A percentile compares a stretch with the other conserved stretches of the same genome.
Evolutionary conservation across 768 basidiomycete genomes (phyloP).

Genomic region (Omphalotus guepiniiformis): DNA sequence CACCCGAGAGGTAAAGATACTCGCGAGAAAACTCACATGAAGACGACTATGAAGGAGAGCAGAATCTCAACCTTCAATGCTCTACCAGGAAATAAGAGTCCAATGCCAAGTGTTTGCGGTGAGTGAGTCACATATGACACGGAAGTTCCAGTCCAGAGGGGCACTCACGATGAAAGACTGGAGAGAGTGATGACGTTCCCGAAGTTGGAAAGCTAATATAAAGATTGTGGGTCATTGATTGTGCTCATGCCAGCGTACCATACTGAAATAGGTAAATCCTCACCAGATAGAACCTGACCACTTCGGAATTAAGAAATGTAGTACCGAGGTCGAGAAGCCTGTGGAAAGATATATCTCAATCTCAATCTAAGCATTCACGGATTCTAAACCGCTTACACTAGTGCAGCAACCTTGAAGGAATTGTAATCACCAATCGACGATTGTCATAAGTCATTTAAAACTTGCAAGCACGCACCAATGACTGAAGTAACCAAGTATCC

Average conservation of each 20-base stretch:
- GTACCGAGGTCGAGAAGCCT: not conserved
- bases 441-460: not conserved
- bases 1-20: not conserved
- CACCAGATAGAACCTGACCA: not conserved
- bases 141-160: not conserved
- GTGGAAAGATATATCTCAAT: not conserved
- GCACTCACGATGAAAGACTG: not conserved
- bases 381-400: not conserved
- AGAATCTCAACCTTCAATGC: not conserved
- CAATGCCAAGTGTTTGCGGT: too few species aligned
- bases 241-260: not conserved
- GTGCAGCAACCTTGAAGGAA: not conserved
- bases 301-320: not conserved
- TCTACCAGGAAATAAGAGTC: not conserved
- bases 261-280: too few species aligned
- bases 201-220: not conserved
- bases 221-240: too few species aligned
- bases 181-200: not conserved
- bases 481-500: conserved; percentile 1
- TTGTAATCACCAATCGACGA: too few species aligned
- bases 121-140: too few species aligned
- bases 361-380: not conserved
- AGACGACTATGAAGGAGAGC: not conserved
- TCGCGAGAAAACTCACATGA: not conserved
- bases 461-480: not conserved